Percentiles rank a stretch among this genome's conserved stretches.
Conservation (phyloP, 2,329 filamentous ascomycete genomes). For the Arthrinium phaeospermum region DNA sequence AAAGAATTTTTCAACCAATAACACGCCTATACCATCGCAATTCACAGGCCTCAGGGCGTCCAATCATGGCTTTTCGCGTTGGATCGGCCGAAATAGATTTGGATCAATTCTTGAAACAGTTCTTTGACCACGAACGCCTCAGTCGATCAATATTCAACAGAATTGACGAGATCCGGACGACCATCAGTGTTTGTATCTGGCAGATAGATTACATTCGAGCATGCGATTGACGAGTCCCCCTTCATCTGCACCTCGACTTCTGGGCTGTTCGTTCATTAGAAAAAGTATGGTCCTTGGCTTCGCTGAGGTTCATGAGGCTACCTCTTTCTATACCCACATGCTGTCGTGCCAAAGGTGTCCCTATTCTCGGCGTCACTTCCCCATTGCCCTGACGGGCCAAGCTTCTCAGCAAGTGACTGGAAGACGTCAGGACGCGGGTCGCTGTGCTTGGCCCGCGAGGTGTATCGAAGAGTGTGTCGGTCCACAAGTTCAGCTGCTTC, state of each 20-base stretch:
- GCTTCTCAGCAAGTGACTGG: slow-evolving; percentile 16
- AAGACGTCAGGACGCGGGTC: slow-evolving; percentile 20
- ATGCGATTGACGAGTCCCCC: neutral
- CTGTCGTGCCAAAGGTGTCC: neutral
- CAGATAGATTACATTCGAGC: neutral
- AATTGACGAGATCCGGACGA: too few relatives aligned
- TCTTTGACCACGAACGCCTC: too few relatives aligned
- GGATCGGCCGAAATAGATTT: too few relatives aligned
- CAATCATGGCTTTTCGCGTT: too few relatives aligned
- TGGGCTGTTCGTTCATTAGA: slow-evolving; percentile 25
- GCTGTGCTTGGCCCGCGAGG: neutral
- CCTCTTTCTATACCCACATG: neutral
- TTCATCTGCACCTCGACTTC: neutral
- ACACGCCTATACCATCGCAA: too few relatives aligned
- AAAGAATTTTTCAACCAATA: too few relatives aligned
- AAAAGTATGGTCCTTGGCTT: slow-evolving; percentile 25
- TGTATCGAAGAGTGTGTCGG: slow-evolving; percentile 25
- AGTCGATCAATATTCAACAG: too few relatives aligned
- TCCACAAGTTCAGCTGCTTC: slow-evolving; percentile 48
- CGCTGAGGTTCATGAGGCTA: slow-evolving; percentile 20
- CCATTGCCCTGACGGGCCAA: neutral
- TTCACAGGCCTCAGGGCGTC: too few relatives aligned
- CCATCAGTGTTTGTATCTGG: too few relatives aligned
- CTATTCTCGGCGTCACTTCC: too few relatives aligned
- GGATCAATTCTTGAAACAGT: too few relatives aligned